phyloP scores from a whole-genome alignment of 805 yeast species.

The Candida nemodendra region DNA sequence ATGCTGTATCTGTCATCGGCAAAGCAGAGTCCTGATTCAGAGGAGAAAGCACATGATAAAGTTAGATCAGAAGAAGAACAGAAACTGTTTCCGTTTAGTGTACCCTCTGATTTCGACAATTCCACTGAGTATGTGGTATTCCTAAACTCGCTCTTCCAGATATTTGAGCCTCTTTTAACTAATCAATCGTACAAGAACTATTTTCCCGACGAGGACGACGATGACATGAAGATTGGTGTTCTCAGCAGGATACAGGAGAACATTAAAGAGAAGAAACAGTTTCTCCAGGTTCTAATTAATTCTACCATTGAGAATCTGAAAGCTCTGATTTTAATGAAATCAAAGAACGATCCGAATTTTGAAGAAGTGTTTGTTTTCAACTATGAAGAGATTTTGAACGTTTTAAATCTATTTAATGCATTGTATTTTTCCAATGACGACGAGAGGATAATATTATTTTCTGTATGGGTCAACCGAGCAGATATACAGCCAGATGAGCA shows the following conservation, averaged over 20 bases:
- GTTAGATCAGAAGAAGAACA: constrained; percentile 35
- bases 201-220: constrained; percentile 22
- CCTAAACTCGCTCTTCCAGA: constrained; percentile 49
- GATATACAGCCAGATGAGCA: constrained; percentile 64
- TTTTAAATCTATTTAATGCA: constrained; percentile 59
- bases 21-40: constrained; percentile 9
- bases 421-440: constrained; percentile 44
- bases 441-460: constrained; percentile 42
- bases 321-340: constrained; percentile 29
- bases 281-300: constrained; percentile 30
- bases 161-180: constrained; percentile 50
- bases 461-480: constrained; percentile 67
- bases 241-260: constrained; percentile 34
- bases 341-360: constrained; percentile 18
- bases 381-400: constrained; percentile 43
- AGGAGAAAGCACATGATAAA: constrained; percentile 10
- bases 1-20: constrained; percentile 36
- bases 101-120: constrained; percentile 37
- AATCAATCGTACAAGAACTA: constrained; percentile 40
- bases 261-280: constrained; percentile 35
- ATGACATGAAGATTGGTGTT: constrained; percentile 32
- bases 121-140: constrained; percentile 45
- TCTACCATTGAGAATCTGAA: constrained; percentile 30
- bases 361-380: constrained; percentile 25
- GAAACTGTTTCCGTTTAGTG: constrained; percentile 40